Base-by-base conservation (phyloP, 768 basidiomycete species). In the Mycena vulgaris region DNA sequence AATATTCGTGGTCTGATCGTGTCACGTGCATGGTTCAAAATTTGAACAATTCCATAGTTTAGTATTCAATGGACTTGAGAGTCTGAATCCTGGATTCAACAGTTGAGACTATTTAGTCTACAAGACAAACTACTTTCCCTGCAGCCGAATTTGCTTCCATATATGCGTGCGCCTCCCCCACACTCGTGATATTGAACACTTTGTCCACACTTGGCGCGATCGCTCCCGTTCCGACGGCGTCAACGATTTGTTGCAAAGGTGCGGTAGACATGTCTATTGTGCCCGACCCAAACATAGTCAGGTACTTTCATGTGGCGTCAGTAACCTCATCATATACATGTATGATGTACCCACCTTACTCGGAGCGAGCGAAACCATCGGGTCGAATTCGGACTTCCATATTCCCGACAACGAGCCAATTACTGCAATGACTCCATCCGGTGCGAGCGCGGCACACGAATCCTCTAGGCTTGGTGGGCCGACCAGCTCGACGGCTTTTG, bases 111-210 rank as follows among this genome's bases (percentile, higher is more conserved):
- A 39, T 16, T 74, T 48, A 72, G 39, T 78, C 72, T 5, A 78
- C 72, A 7, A 77, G 49, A 59, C 75, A 75, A 17, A 77, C 75
- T 17, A 78, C 74, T 33, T 77, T 76, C 11, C 75, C 74, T 16
- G 76, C 74, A 3, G 75, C 77, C 28, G 66, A 51, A 58, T 77
- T 76, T 3, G 74, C 63, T 59, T 76, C 77, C 74, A 76, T 76
- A 57, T 75, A 75, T 13, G 64, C 72, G 21, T 77, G 76, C 2
- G 76, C 77, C 19, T 65, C 45, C 19, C 74, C 73, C 8, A 67
- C 73, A 4, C 69, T 66, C 25, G 75, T 66, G 31, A 76, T 74
- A 28, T 71, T 70, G 59, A 78, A 78, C 8, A 76, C 73, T 51
- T 73, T 78, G 56, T 78, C 77, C 28, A 76, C 40, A 37, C 39